Evolutionary conservation across 2,329 filamentous ascomycete genomes (phyloP).

Genomic region (Colletotrichum melonis): DNA sequence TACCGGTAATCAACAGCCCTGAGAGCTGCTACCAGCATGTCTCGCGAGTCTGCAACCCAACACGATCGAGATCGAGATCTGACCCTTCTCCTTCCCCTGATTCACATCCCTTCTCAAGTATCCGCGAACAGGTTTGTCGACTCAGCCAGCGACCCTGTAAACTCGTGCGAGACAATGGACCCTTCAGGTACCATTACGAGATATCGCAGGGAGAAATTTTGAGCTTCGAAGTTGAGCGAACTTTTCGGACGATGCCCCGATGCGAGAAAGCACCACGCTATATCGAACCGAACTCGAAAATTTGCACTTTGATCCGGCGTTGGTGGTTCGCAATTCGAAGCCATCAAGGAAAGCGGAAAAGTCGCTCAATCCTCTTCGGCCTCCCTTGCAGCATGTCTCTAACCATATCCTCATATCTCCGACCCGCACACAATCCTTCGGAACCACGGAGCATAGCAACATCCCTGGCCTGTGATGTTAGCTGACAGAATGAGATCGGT

Average conservation of each 20-base stretch:
- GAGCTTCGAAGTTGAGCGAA: background rate
- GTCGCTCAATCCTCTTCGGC: background rate
- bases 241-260: background rate
- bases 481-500: constrained; percentile 8
- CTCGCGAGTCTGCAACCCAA: background rate
- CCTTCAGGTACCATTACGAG: background rate
- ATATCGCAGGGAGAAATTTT: constrained; percentile 9
- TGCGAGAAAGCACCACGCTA: background rate
- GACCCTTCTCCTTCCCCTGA: background rate
- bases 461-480: constrained; percentile 25
- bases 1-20: background rate
- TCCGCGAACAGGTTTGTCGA: background rate
- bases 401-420: constrained; percentile 6
- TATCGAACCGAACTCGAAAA: background rate
- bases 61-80: constrained; percentile 2
- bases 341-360: background rate
- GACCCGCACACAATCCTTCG: background rate
- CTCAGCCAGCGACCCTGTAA: background rate
- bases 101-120: constrained; percentile 4
- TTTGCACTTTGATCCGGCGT: background rate
- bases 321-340: background rate
- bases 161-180: background rate
- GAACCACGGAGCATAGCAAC: background rate
- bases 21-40: background rate
- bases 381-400: constrained; percentile 26